Percentiles rank a stretch among this genome's conserved stretches.
Evolutionary conservation across 345 rosid genomes (phyloP).

Genomic region (Citrus sp.): DNA sequence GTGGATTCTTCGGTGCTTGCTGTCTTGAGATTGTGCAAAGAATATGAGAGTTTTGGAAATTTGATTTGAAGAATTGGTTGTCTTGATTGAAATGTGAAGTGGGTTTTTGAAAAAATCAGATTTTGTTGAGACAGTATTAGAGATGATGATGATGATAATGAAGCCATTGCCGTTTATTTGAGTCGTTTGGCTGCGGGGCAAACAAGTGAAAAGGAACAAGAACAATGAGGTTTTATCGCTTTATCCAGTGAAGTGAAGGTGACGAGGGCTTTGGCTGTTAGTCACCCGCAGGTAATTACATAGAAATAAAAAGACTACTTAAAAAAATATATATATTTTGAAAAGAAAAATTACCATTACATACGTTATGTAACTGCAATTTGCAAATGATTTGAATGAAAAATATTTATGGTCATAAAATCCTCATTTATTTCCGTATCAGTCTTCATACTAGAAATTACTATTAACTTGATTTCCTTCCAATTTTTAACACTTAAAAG

Average conservation of each 20-base stretch:
- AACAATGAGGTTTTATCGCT: background rate
- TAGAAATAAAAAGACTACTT: background rate
- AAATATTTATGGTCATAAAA: too few relatives aligned
- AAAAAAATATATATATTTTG: background rate
- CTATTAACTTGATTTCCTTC: background rate
- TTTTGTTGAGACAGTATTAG: constrained; percentile 15
- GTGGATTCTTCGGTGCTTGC: constrained; percentile 10
- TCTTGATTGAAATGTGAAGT: constrained; percentile 20
- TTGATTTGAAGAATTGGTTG: constrained; percentile 19
- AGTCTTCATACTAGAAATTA: too few relatives aligned
- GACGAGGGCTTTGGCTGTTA: background rate
- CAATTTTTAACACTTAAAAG: background rate
- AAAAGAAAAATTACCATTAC: background rate
- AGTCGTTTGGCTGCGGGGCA: background rate
- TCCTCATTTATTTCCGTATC: background rate
- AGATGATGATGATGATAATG: constrained; percentile 26
- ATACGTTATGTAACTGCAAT: too few relatives aligned
- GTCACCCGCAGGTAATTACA: background rate
- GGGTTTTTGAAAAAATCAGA: constrained; percentile 11
- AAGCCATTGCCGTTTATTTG: constrained; percentile 40
- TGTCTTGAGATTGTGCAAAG: background rate
- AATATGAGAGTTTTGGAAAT: background rate
- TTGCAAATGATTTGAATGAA: too few relatives aligned
- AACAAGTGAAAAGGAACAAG: background rate
- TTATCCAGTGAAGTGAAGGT: constrained; percentile 7